Base-by-base conservation (phyloP, 768 basidiomycete species). In the Boletus subcaerulescens region DNA sequence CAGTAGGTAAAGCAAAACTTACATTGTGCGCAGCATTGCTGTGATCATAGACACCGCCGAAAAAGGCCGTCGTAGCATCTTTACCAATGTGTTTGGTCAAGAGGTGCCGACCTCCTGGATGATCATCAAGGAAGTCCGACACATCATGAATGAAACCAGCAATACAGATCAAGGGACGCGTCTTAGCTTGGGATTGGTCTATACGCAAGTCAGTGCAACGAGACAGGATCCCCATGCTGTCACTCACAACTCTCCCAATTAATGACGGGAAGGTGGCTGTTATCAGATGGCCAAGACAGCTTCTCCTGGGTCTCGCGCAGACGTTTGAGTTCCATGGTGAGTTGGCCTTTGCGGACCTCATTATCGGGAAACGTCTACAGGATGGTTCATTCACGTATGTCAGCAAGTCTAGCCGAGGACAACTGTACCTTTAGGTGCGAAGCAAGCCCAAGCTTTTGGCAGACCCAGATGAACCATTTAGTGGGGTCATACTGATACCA, bases 71-170 rank as follows among this genome's bases (percentile, higher is more conserved):
- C 4, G 93, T 93, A 3, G 90, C 93, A 64, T 96, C 94, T 69
- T 84, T 90, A 53, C 94, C 94, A 62, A 94, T 89, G 70, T 87
- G 80, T 71, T 90, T 89, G 61, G 84, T 81, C 55, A 98, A 74
- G 26, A 93, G 74, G 65, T 94, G 91, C 4, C 86, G 83, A 14
- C 94, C 94, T 60, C 94, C 93, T 4, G 94, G 94, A 67, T 97
- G 93, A 58, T 96, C 91, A 41, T 93, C 89, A 53, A 89, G 80
- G 76, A 96, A 97, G 17, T 78, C 73, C 0, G 86, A 78, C 42
- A 92, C 86, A 55, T 96, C 94, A 66, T 96, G 94, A 50, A 98
- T 95, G 77, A 93, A 94, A 15, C 94, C 94, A 35, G 92, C 87
- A 54, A 98, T 77, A 60, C 92, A 85, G 53, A 96, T 83, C 29